These are phyloP conservation scores for Yamadazyma paraphyllophila DNA, from an alignment of 805 yeast genomes.

Conservation along the genomic window DNA sequence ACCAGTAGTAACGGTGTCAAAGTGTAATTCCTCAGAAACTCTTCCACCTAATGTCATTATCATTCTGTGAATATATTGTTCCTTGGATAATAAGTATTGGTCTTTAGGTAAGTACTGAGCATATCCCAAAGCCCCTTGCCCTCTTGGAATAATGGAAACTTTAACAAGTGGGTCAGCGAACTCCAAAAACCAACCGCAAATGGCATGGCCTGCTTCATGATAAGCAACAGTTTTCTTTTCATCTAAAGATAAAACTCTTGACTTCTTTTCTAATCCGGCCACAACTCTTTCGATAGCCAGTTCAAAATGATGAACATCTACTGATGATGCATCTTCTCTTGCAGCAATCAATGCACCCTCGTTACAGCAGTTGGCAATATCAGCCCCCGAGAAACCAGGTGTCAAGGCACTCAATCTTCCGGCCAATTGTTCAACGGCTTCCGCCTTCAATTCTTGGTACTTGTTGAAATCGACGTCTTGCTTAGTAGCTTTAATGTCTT, in stretches of 20 bases:
- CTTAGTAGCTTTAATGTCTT: conserved; percentile 26
- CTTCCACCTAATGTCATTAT: conserved; percentile 97
- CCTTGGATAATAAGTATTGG: conserved; percentile 69
- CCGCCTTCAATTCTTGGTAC: conserved; percentile 38
- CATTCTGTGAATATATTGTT: conserved; percentile 86
- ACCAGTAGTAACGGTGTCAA: conserved; percentile 90
- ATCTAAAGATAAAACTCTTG: conserved; percentile 75
- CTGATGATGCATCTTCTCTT: conserved; percentile 67
- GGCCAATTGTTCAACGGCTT: conserved; percentile 53
- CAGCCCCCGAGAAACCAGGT: conserved; percentile 98
- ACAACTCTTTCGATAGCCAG: conserved; percentile 96
- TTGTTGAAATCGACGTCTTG: conserved; percentile 34
- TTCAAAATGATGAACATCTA: conserved; percentile 81
- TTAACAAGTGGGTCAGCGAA: conserved; percentile 91
- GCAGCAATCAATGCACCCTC: conserved; percentile 98
- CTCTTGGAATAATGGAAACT: conserved; percentile 95
- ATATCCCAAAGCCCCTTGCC: conserved; percentile 95
- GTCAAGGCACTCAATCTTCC: conserved; percentile 94
- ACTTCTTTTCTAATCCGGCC: conserved; percentile 92
- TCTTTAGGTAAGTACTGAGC: conserved; percentile 97
- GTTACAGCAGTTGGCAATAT: conserved; percentile 93
- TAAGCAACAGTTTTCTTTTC: conserved; percentile 92
- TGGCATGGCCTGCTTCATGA: conserved; percentile 99
- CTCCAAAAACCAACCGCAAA: conserved; percentile 94
- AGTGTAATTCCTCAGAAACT: conserved; percentile 91